Evolutionary conservation across 805 yeast species (phyloP), one percentile per base, ranked within the genome.

Genomic region (Wickerhamomyces ciferrii): DNA sequence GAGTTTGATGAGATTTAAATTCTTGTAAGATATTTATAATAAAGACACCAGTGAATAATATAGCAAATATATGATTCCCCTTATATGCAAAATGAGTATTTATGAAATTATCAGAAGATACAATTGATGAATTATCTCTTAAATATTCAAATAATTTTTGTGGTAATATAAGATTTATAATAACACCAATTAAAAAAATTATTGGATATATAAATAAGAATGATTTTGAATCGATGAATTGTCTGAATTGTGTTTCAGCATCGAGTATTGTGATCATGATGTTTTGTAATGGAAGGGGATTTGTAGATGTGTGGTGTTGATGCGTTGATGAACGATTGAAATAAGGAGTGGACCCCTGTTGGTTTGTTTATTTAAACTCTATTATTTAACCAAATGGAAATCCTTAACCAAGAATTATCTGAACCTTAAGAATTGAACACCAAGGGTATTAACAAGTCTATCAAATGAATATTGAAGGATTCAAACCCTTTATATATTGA

Each of bases 81-180:
- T 55, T 54, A 41, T 67, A 66, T 21, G 71, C 71, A 51, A 68
- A 66, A n/a, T 66, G 42, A 27, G 49, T 48, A 45, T 68, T 68
- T 37, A 67, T 40, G 3, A 55, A 15, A 42, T 64, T 66, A 13
- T 49, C 47, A 1, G 68, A 59, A 2, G 58, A 45, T 4, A 65
- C 51, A 1, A 24, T 21, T 6, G 19, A 39, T 24, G 32, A 39
- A 15, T 25, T 25, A 10, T 24, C 32, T 39, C 21, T 24, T 23
- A 39, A n/a, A 6, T 8, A n/a, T 17, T 39, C 32, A 17, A 39
- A 39, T 13, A 39, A 17, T 39, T 36, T 3, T 13, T 14, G 7
- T 9, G 34, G n/a, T 14, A 21, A 5, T 4, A 47, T 6, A 5
- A 39, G 11, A 2, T 40, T 19, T 11, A 44, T 17, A 6, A 43